Conservation (phyloP, 1,139 yeast species). For the Saccharomycopsis hybrid region DNA sequence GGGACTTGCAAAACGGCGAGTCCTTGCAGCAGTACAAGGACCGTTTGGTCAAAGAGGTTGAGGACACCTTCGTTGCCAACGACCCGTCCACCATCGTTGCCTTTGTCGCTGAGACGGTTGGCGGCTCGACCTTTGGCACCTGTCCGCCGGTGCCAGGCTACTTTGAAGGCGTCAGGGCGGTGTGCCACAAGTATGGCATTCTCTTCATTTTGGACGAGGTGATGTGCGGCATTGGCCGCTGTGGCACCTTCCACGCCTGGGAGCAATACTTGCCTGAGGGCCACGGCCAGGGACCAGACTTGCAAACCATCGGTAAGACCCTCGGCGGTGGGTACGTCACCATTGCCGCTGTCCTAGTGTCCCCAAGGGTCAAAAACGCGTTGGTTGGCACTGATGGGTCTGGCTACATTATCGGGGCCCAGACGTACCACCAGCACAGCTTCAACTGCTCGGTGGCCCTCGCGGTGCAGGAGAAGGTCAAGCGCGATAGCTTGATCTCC, state of each 20-base stretch:
- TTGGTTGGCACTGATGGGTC: constrained; percentile 34
- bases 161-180: constrained; percentile 36
- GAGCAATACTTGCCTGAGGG: constrained; percentile 26
- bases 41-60: constrained; percentile 32
- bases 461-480: constrained; percentile 26
- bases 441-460: constrained; percentile 45
- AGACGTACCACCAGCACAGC: constrained; percentile 49
- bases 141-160: constrained; percentile 37
- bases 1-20: constrained; percentile 30
- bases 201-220: constrained; percentile 45
- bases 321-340: constrained; percentile 51
- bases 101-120: constrained; percentile 34
- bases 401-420: constrained; percentile 39
- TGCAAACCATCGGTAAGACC: constrained; percentile 50
- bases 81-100: constrained; percentile 37
- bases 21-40: constrained; percentile 30
- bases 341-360: constrained; percentile 46
- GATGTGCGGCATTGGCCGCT: constrained; percentile 49
- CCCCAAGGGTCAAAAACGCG: constrained; percentile 38
- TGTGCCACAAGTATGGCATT: constrained; percentile 37
- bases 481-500: constrained; percentile 23
- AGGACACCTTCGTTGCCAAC: constrained; percentile 31
- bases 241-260: constrained; percentile 38
- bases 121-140: constrained; percentile 38
- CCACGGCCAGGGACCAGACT: constrained; percentile 40